A percentile compares a stretch with the other conserved stretches of the same genome.
phyloP scores from a whole-genome alignment of 176 grass and related monocot genomes.

The Pharus latifolius region DNA sequence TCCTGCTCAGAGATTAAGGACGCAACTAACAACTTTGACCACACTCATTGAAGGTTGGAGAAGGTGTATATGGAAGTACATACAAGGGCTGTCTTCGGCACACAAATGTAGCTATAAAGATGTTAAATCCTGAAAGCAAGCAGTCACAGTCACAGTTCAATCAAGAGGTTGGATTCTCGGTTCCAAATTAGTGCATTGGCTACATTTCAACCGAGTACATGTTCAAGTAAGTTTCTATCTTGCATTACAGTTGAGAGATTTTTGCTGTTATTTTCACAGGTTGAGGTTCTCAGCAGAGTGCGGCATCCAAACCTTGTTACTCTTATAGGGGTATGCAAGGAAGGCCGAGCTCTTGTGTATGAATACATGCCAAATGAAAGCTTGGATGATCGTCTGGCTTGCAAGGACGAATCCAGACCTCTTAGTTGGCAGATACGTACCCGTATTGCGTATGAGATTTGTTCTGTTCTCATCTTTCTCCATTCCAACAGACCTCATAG shows the following conservation, averaged over 20 bases:
- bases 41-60: conserved; percentile 43
- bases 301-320: conserved; percentile 46
- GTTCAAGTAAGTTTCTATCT: neutral
- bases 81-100: conserved; percentile 40
- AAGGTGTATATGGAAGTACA: conserved; percentile 46
- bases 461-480: conserved; percentile 40
- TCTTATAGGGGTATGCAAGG: conserved; percentile 30
- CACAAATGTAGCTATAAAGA: conserved; percentile 49
- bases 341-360: conserved; percentile 26
- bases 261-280: conserved; percentile 13
- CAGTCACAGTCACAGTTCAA: conserved; percentile 47
- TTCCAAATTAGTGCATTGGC: neutral
- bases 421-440: conserved; percentile 49
- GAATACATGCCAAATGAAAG: conserved; percentile 42
- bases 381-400: conserved; percentile 34
- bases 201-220: neutral
- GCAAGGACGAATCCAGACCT: conserved; percentile 26
- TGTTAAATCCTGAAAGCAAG: conserved; percentile 24
- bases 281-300: conserved; percentile 30
- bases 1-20: conserved; percentile 35
- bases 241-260: neutral
- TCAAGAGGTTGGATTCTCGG: conserved; percentile 37
- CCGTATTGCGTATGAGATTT: conserved; percentile 37
- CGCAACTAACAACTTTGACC: conserved; percentile 31
- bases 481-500: conserved; percentile 41